Evolutionary conservation across 495 filamentous ascomycete species (phyloP).

Genomic region (Trichoderma parareesei): DNA sequence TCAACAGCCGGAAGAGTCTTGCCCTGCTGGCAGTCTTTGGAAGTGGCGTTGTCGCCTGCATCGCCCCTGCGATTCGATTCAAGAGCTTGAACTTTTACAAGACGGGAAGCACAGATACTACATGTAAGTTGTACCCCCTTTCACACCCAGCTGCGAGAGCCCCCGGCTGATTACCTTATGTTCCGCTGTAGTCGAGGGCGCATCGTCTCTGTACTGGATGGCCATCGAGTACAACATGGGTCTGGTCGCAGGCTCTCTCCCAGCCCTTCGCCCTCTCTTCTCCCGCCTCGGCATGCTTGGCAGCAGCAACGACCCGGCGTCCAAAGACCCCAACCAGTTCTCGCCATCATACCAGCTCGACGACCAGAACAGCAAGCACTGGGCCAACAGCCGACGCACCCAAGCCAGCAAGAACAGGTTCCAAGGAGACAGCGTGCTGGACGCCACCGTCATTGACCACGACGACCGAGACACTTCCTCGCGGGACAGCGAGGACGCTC

Average conservation of each 20-base stretch:
- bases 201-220: slow-evolving; percentile 16
- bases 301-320: not conserved
- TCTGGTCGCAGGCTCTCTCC: slow-evolving; percentile 11
- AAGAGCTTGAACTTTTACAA: slow-evolving; percentile 10
- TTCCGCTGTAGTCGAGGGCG: slow-evolving; percentile 9
- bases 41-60: slow-evolving; percentile 14
- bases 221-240: slow-evolving; percentile 15
- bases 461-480: slow-evolving; percentile 1
- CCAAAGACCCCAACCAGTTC: not conserved
- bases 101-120: slow-evolving; percentile 9
- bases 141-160: too few species aligned
- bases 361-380: not conserved
- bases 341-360: slow-evolving; percentile 9
- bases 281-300: not conserved
- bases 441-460: not conserved
- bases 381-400: not conserved
- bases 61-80: slow-evolving; percentile 10
- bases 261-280: slow-evolving; percentile 11
- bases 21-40: slow-evolving; percentile 10
- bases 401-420: slow-evolving; percentile 1
- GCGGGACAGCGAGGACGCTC: not conserved
- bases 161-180: too few species aligned
- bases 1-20: slow-evolving; percentile 7
- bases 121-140: slow-evolving; percentile 8
- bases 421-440: slow-evolving; percentile 11